Base-by-base conservation (phyloP, 768 basidiomycete species). In the Tricholoma sp. region DNA sequence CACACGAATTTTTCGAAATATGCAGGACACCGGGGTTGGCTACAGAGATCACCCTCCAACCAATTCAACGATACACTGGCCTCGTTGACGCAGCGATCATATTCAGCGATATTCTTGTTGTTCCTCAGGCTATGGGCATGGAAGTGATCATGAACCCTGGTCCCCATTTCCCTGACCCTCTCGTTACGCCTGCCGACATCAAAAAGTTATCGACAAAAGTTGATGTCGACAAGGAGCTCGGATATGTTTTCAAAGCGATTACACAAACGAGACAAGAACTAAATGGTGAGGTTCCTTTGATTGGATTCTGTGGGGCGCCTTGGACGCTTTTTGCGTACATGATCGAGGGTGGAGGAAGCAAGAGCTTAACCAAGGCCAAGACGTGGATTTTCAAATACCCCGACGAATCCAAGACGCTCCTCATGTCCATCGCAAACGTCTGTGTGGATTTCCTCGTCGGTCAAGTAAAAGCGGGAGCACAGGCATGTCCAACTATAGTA, bases 311-410 rank as follows among this genome's bases (percentile, higher is more conserved):
- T 66, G 97, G 96, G 39, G 94, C 94, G 0, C 97, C 97, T 1
- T 98, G 97, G 97, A 99, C 97, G 3, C 81, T 98, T 52, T 94
- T 99, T 74, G 84, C 88, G 18, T 99, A 98, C 70, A 99, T 99
- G 97, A 82, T 97, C 65, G 97, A 98, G 70, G 97, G 97, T 7
- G 96, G 95, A 5, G 89, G 89, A 8, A 91, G 84, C 70, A 94
- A 94, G 73, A 91, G 90, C 12, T 83, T 91, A 63, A 88, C 91
- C 59, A 94, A 95, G 71, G 83, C 85, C 34, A 99, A 99, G 74
- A 85, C 88, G 0, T 99, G 97, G 96, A 68, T 98, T 6, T 98
- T 92, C 78, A 88, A 86, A 66, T 83, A 93, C 66, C 94, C 95
- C 1, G 81, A 88, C 59, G 87, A 89, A 71, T 90, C 91, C 47